Base-by-base conservation (phyloP, 768 basidiomycete species). In the Macrocybe gigantea region DNA sequence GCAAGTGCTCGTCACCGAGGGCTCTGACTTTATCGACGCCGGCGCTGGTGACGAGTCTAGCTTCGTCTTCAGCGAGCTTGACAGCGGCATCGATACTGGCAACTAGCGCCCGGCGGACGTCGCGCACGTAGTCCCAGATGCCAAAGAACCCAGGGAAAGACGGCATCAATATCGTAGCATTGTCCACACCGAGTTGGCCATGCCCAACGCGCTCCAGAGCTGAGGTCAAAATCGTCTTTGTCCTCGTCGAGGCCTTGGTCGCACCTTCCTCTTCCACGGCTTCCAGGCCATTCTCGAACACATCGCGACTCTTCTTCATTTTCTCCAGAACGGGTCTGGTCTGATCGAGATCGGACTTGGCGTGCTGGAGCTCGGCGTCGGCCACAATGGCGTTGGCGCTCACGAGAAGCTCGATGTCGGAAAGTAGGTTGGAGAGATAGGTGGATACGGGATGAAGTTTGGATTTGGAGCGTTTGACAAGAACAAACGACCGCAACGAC, bases 401-500 rank as follows among this genome's bases (percentile, higher is more conserved):
- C 3, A 88, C 87, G 49, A 99, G 82, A 22, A 96, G 70, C 53
- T 93, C 90, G 43, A 99, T 74, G 62, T 99, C 95, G 43, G 82
- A 73, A 50, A 99, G 78, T n/a, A 98, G 76, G 60, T 95, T 85
- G 55, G 78, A 77, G 44, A 99, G 79, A 68, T 95, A 99, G 10
- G 92, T 95, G 51, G 88, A 82, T 9, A 85, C 93, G 11, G 96
- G 96, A 15, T 88, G 83, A 38, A 99, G 84, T 70, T 98, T 99
- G 40, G 93, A 95, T 68, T 91, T 92, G n/a, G 87, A 78, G 29
- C 96, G 85, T 71, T 98, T 98, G 67, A 85, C 82, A 52, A 98
- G 83, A 8, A 99, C 93, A 64, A 99, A 99, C 0, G 91, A 93
- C 12, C 95, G 83, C 33, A 99, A 72, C 0, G 88, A 81, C 7